Evolutionary conservation across 345 rosid species (phyloP), one percentile per base, ranked within the genome.

Genomic region (Heritiera fomes): DNA sequence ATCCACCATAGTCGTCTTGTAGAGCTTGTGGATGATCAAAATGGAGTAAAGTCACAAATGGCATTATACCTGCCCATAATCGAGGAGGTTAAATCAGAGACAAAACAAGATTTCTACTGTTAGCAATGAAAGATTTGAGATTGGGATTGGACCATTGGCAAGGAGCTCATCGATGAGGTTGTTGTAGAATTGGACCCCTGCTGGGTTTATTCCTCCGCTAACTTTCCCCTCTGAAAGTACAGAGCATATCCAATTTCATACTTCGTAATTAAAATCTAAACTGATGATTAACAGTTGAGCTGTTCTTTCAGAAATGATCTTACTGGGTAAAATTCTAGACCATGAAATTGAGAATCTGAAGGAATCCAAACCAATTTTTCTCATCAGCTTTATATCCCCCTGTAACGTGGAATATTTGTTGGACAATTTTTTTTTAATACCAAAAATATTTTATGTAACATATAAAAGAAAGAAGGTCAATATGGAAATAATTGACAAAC

Each of bases 101-200:
- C 8, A 41, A 41, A 65, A 23, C 70, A 32, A 66, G 11, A 14
- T 38, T 38, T 14, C 13, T 6, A 13, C 1, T 5, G 15, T 12
- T 65, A 55, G n/a, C 7, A 18, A 47, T n/a, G 61, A 56, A 56
- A 61, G 66, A 46, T 69, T 46, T 18, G 56, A 69, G 73, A 52
- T 34, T 71, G 49, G 40, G 43, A 34, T 40, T 52, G 56, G 5
- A 85, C 90, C 87, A 63, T 86, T 79, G 30, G 45, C 77, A 38
- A 76, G 23, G 52, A 88, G 89, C 75, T 76, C 83, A 49, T 88
- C 10, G 28, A 86, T 88, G 56, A 81, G 84, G 65, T 83, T 81
- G 40, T 80, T 78, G 84, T 88, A 88, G 79, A 82, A 86, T 55
- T 81, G 30, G 67, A 86, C 75, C 2, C 90, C 89, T 1, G 28